phyloP scores from a whole-genome alignment of 352 stramenopile genomes.

The Blastocystis hominis region DNA sequence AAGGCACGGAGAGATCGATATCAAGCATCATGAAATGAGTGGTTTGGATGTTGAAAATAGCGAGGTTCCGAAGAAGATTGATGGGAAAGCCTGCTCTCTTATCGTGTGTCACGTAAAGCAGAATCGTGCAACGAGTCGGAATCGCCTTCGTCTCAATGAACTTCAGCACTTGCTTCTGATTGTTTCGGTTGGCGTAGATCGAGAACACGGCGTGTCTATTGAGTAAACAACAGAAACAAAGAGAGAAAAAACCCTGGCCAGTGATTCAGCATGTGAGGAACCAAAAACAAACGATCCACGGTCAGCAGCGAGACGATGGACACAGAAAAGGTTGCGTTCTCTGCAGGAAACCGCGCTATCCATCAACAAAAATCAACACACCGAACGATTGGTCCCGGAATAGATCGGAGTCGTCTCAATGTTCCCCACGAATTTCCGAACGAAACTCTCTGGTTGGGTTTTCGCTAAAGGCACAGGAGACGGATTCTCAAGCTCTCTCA shows the following conservation, averaged over 20 bases:
- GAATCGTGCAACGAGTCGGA: no score
- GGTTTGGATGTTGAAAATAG: neutral
- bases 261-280: constrained; percentile 1
- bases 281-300: neutral
- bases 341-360: neutral
- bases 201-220: no score
- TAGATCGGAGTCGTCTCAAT: neutral
- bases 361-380: neutral
- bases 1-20: neutral
- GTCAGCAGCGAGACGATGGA: neutral
- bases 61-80: neutral
- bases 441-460: neutral
- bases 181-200: no score
- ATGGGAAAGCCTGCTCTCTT: neutral
- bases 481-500: neutral
- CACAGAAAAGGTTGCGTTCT: neutral
- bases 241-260: neutral
- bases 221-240: neutral
- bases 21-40: neutral
- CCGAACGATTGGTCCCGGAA: neutral
- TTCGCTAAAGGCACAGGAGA: neutral
- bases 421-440: constrained; percentile 7
- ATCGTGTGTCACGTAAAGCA: neutral
- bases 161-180: no score
- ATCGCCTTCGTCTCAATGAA: no score